Conservation (phyloP, 495 filamentous ascomycete genomes). For the Penicillium argentinense region DNA sequence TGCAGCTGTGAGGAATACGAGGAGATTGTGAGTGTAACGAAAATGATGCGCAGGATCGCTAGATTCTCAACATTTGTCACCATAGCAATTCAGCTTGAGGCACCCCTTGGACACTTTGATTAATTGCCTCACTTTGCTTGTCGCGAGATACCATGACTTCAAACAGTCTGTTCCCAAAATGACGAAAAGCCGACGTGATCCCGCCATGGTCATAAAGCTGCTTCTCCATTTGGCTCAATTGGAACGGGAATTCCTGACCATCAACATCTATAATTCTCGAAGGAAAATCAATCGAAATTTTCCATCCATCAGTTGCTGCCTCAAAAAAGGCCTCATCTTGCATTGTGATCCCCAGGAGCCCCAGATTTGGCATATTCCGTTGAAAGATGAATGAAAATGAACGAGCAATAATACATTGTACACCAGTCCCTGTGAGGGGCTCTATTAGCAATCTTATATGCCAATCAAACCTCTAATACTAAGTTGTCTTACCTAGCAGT, state of each 20-base stretch:
- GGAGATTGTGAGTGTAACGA: too few relatives aligned
- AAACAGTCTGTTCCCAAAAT: conserved; percentile 37
- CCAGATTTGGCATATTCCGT: conserved; percentile 40
- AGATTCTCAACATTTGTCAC: too few relatives aligned
- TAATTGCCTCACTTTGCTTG: too few relatives aligned
- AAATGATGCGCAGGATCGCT: too few relatives aligned
- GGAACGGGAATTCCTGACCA: conserved; percentile 25
- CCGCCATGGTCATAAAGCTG: conserved; percentile 32
- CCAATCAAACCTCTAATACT: too few relatives aligned
- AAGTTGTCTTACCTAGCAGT: too few relatives aligned
- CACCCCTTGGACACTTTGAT: too few relatives aligned
- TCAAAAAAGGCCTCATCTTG: conserved; percentile 33
- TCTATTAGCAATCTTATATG: too few relatives aligned
- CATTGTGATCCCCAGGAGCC: conserved; percentile 38
- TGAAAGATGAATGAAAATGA: conserved; percentile 44
- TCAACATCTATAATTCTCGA: conserved; percentile 14
- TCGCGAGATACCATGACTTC: too few relatives aligned
- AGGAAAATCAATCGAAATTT: conserved; percentile 31
- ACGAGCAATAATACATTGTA: conserved; percentile 40
- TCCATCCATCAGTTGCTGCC: conserved; percentile 24
- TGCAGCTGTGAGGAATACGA: too few relatives aligned
- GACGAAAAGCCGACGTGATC: conserved; percentile 30
- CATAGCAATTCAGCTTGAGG: too few relatives aligned
- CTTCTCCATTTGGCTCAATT: conserved; percentile 36
- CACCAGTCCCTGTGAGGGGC: too few relatives aligned